Evolutionary conservation across 768 basidiomycete genomes (phyloP).

Genomic region (Tubosaeta sp.): DNA sequence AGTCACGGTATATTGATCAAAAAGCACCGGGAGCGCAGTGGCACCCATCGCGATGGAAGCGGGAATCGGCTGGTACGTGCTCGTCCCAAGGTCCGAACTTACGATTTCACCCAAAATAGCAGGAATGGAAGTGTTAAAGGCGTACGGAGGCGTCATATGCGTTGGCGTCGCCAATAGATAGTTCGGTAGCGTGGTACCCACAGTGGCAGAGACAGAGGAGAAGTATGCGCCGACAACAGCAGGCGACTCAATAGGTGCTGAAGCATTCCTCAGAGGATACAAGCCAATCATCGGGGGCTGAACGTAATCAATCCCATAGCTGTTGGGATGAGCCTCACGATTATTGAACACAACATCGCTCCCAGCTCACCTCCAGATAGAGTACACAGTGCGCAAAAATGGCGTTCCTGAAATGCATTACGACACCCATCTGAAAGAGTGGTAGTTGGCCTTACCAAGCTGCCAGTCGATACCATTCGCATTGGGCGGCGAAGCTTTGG

Average conservation of each 20-base stretch:
- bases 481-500: slow-evolving; percentile 58
- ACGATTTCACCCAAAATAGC: slow-evolving; percentile 54
- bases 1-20: slow-evolving; percentile 50
- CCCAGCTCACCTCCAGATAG: slow-evolving; percentile 60
- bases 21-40: slow-evolving; percentile 55
- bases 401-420: slow-evolving; percentile 42
- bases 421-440: background rate
- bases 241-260: slow-evolving; percentile 38
- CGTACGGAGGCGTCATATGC: slow-evolving; percentile 58
- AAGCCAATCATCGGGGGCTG: slow-evolving; percentile 79
- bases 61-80: slow-evolving; percentile 63
- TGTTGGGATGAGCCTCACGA: slow-evolving; percentile 24
- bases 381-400: slow-evolving; percentile 74
- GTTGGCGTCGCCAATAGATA: slow-evolving; percentile 62
- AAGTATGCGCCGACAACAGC: slow-evolving; percentile 46
- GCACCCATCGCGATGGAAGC: slow-evolving; percentile 39
- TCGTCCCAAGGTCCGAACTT: slow-evolving; percentile 59
- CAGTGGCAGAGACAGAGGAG: slow-evolving; percentile 58
- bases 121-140: slow-evolving; percentile 63
- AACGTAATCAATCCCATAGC: slow-evolving; percentile 69
- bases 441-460: slow-evolving; percentile 44
- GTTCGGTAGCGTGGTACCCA: slow-evolving; percentile 70
- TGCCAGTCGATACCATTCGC: slow-evolving; percentile 82
- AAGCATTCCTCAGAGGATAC: slow-evolving; percentile 53
- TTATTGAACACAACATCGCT: background rate